phyloP scores from a whole-genome alignment of 768 basidiomycete genomes.

The Phanerochaete carnosa region DNA sequence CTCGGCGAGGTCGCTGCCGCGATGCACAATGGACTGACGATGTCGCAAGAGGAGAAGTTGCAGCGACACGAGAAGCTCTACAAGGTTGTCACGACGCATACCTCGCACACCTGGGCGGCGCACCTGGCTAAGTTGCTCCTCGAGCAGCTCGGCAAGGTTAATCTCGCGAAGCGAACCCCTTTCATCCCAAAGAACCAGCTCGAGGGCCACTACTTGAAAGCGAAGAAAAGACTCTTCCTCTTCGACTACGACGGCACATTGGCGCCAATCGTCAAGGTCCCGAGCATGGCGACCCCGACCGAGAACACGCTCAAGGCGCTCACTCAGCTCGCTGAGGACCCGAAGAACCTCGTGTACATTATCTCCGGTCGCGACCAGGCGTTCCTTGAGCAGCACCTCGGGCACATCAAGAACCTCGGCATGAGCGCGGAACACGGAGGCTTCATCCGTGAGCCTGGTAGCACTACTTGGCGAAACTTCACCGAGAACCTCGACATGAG shows the following conservation, averaged over 20 bases:
- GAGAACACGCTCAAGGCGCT: conserved; percentile 72
- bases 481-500: conserved; percentile 94
- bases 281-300: conserved; percentile 83
- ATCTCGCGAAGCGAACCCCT: conserved; percentile 81
- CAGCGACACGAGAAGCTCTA: conserved; percentile 72
- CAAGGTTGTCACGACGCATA: conserved; percentile 87
- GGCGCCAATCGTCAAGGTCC: conserved; percentile 93
- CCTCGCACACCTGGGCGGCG: conserved; percentile 93
- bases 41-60: conserved; percentile 75
- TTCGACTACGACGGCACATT: conserved; percentile 99
- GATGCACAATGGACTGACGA: conserved; percentile 83
- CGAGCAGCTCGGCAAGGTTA: conserved; percentile 73
- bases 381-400: conserved; percentile 91
- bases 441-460: conserved; percentile 77
- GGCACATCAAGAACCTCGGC: conserved; percentile 77
- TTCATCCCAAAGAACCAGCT: conserved; percentile 67
- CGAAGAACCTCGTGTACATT: conserved; percentile 91
- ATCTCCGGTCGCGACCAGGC: conserved; percentile 93
- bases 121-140: conserved; percentile 87
- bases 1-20: conserved; percentile 86
- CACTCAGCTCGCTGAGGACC: conserved; percentile 67
- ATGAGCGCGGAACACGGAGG: conserved; percentile 96
- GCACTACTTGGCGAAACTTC: conserved; percentile 75
- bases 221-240: conserved; percentile 83
- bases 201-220: conserved; percentile 55